Conservation (phyloP, 176 grass and related monocot species). For the Canna indica region DNA sequence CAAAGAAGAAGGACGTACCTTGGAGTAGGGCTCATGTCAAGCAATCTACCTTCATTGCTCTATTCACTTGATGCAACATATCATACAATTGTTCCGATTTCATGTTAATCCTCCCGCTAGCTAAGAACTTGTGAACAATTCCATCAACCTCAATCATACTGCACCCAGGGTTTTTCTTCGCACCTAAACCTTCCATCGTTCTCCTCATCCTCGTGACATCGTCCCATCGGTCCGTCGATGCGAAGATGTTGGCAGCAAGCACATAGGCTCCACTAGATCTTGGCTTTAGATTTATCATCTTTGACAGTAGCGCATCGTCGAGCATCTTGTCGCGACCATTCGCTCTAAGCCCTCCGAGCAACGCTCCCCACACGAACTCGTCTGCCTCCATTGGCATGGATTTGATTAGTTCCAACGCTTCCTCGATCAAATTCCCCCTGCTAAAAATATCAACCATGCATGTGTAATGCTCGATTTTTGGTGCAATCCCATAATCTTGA, state of each 20-base stretch:
- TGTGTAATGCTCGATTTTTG: slow-evolving; percentile 21
- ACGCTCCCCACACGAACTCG: slow-evolving; percentile 9
- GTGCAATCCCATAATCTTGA: slow-evolving; percentile 5
- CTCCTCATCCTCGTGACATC: slow-evolving; percentile 10
- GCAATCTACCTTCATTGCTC: slow-evolving; percentile 3
- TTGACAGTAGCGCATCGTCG: neutral
- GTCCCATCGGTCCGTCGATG: slow-evolving; percentile 10
- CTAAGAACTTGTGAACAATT: slow-evolving; percentile 13
- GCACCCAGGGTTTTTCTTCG: slow-evolving; percentile 17
- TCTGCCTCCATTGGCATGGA: slow-evolving; percentile 23
- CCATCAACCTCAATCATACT: slow-evolving; percentile 20
- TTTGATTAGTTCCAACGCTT: slow-evolving; percentile 8
- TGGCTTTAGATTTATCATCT: slow-evolving; percentile 6
- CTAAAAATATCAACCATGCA: slow-evolving; percentile 24
- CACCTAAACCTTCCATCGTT: slow-evolving; percentile 12
- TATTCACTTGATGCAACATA: slow-evolving; percentile 10
- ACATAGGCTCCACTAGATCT: slow-evolving; percentile 14
- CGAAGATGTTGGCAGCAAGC: slow-evolving; percentile 11
- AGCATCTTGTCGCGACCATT: neutral
- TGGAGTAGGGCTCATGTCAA: neutral
- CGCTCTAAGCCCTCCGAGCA: slow-evolving; percentile 7
- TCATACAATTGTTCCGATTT: slow-evolving; percentile 7
- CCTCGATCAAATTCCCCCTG: slow-evolving; percentile 12
- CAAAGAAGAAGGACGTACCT: too few relatives aligned
- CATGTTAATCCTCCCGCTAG: neutral